Conservation (phyloP, 2,329 filamentous ascomycete genomes). For the Alternaria panax region DNA sequence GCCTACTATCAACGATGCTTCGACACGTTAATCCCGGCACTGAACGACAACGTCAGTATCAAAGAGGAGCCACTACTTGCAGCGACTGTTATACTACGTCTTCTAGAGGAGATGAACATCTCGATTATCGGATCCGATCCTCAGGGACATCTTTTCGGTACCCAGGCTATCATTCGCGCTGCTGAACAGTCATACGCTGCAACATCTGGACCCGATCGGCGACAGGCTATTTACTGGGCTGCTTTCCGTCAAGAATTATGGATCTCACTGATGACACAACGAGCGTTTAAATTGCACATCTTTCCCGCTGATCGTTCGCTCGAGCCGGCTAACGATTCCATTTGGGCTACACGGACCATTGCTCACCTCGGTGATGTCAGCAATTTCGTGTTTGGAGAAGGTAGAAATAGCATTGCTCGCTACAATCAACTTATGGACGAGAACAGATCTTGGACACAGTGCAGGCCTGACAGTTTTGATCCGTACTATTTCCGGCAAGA, state of each 20-base stretch:
- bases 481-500: slow-evolving; percentile 45
- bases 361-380: slow-evolving; percentile 48
- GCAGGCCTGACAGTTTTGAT: slow-evolving; percentile 46
- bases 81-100: slow-evolving; percentile 52
- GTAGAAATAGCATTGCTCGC: slow-evolving; percentile 38
- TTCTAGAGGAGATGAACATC: slow-evolving; percentile 54
- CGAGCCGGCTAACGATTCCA: slow-evolving; percentile 50
- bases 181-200: slow-evolving; percentile 45
- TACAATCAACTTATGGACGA: slow-evolving; percentile 46
- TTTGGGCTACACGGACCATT: slow-evolving; percentile 54
- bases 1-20: slow-evolving; percentile 54
- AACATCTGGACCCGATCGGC: slow-evolving; percentile 41
- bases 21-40: slow-evolving; percentile 50
- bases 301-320: slow-evolving; percentile 51
- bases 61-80: slow-evolving; percentile 52
- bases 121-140: slow-evolving; percentile 46
- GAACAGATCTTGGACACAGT: slow-evolving; percentile 43
- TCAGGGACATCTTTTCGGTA: slow-evolving; percentile 51
- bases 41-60: slow-evolving; percentile 50
- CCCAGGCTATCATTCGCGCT: slow-evolving; percentile 47
- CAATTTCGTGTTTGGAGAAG: slow-evolving; percentile 48
- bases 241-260: slow-evolving; percentile 50
- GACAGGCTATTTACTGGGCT: slow-evolving; percentile 50
- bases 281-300: slow-evolving; percentile 47
- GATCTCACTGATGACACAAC: slow-evolving; percentile 49